Percentiles rank a stretch among this genome's conserved stretches.
Evolutionary conservation across 176 grass and related monocot species (phyloP).

Genomic region (barley (Hordeum vulgare)): DNA sequence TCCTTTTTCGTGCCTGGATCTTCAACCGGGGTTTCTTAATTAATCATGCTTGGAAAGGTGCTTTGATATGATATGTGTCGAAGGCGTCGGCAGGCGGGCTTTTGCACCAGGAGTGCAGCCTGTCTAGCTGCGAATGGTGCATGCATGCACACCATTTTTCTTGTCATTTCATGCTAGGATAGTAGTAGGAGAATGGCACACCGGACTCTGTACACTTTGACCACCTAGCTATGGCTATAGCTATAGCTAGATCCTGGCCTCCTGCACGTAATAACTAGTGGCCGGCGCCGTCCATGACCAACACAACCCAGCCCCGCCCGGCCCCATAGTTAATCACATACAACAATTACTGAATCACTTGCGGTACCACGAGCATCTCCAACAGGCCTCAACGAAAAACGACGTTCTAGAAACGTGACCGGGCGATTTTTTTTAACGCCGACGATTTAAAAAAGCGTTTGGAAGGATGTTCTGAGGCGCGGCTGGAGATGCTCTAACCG

Average conservation of each 20-base stretch:
- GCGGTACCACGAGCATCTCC: too few species aligned
- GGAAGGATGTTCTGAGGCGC: too few species aligned
- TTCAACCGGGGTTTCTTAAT: not conserved
- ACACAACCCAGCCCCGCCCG: not conserved
- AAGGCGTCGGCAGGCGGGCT: constrained; percentile 23
- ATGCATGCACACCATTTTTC: not conserved
- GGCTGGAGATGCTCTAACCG: too few species aligned
- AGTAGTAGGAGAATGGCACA: not conserved
- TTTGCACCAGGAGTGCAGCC: not conserved
- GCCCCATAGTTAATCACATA: not conserved
- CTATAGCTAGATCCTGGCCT: not conserved
- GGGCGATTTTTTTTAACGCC: too few species aligned
- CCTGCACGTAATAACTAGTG: constrained; percentile 11
- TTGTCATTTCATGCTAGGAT: not conserved
- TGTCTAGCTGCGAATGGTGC: not conserved
- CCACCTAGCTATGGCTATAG: not conserved
- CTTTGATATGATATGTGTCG: not conserved
- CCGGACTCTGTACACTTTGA: not conserved
- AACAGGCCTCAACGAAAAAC: too few species aligned
- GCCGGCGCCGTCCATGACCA: constrained; percentile 18
- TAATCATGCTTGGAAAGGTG: not conserved
- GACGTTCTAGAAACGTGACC: too few species aligned
- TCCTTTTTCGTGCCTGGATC: too few species aligned
- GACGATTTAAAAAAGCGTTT: too few species aligned
- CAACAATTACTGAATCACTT: too few species aligned